phyloP scores from a whole-genome alignment of 2,329 filamentous ascomycete genomes.

The Aspergillus felis region DNA sequence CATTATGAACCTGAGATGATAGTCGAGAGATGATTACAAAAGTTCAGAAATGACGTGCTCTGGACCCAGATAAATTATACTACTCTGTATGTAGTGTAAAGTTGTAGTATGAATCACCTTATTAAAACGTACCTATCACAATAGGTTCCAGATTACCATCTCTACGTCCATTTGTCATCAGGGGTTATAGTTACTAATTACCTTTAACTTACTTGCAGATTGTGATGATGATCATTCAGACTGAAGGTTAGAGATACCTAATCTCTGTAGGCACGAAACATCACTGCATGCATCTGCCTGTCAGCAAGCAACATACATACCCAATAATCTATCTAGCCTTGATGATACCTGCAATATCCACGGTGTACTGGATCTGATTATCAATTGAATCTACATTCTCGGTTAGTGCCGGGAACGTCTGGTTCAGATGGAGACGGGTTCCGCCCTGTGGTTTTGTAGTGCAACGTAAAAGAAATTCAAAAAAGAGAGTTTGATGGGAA shows the following conservation, averaged over 20 bases:
- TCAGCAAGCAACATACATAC: not conserved
- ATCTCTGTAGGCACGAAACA: not conserved
- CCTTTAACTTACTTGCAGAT: not conserved
- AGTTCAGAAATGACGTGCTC: not conserved
- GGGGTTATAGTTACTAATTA: not conserved
- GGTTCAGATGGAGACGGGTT: not conserved
- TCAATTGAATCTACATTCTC: not conserved
- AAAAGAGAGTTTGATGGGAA: not conserved
- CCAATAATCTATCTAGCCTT: not conserved
- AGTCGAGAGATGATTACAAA: not conserved
- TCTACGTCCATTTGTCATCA: not conserved
- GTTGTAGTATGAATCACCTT: not conserved
- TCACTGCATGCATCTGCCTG: not conserved
- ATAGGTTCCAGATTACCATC: not conserved
- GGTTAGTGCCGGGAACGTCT: constrained; percentile 4
- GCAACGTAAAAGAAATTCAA: not conserved
- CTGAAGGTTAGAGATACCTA: not conserved
- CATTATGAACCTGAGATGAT: not conserved
- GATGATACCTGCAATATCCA: not conserved
- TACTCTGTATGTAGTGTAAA: not conserved
- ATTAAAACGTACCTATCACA: not conserved
- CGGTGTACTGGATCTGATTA: not conserved
- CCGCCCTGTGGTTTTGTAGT: not conserved
- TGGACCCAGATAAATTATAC: not conserved
- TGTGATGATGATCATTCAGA: not conserved